Conservation (phyloP, 1,139 yeast species). For the Schizosaccharomyces versatilis region DNA sequence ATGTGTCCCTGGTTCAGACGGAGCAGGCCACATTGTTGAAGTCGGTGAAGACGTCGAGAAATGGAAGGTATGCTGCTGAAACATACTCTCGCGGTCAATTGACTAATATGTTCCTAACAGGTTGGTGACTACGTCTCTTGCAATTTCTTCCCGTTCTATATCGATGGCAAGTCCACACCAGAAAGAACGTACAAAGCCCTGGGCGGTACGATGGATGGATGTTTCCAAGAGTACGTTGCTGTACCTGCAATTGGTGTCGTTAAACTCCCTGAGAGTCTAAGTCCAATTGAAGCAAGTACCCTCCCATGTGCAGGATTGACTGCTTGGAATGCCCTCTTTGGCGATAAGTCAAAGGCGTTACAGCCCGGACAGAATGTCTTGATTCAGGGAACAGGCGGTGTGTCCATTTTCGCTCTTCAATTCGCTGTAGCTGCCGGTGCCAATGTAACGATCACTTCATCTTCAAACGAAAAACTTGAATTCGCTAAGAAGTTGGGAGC, state of each 20-base stretch:
- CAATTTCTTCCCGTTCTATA: not conserved
- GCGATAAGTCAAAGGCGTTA: not conserved
- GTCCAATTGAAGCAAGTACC: not conserved
- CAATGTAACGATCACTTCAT: constrained; percentile 23
- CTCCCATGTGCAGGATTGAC: constrained; percentile 6
- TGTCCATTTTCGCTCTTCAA: constrained; percentile 50
- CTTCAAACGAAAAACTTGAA: constrained; percentile 27
- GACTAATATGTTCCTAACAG: too few relatives aligned
- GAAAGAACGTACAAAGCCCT: constrained; percentile 21
- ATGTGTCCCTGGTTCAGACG: constrained; percentile 50
- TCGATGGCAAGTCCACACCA: not conserved
- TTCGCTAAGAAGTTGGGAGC: constrained; percentile 53
- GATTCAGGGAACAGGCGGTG: constrained; percentile 87
- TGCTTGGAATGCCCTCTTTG: constrained; percentile 5
- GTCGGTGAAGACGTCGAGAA: constrained; percentile 38
- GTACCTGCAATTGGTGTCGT: constrained; percentile 1
- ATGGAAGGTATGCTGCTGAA: not conserved
- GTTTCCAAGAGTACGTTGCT: not conserved
- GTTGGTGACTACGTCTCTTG: not conserved
- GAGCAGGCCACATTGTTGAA: constrained; percentile 50
- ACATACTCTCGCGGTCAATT: too few relatives aligned
- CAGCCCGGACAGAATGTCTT: constrained; percentile 22
- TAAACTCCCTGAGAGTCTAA: constrained; percentile 1
- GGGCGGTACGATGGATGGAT: constrained; percentile 4
- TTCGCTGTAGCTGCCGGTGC: constrained; percentile 43